These are phyloP conservation scores for Leccinellum rugosiceps DNA, from an alignment of 768 basidiomycete species.

Conservation along the genomic window DNA sequence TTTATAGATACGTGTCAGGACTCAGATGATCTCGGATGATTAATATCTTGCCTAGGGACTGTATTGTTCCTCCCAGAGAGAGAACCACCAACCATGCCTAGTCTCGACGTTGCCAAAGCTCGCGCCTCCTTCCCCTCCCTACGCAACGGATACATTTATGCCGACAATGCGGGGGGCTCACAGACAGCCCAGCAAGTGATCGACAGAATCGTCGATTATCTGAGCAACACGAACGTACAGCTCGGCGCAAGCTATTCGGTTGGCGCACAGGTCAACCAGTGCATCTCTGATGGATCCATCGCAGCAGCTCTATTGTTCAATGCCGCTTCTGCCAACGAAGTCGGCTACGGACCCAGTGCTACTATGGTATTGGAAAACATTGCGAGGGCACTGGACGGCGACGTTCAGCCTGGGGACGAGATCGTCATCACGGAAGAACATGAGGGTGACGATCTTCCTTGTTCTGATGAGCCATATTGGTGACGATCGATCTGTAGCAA, in stretches of 20 bases:
- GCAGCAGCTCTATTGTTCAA: conserved; percentile 61
- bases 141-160: conserved; percentile 58
- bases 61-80: neutral
- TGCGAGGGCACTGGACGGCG: conserved; percentile 54
- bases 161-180: conserved; percentile 77
- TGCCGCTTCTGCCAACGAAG: conserved; percentile 57
- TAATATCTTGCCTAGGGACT: neutral
- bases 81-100: conserved; percentile 13
- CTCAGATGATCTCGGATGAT: conserved; percentile 6
- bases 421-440: conserved; percentile 79
- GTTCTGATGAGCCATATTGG: neutral
- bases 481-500: conserved; percentile 43
- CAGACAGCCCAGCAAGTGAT: conserved; percentile 55
- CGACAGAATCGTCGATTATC: conserved; percentile 62
- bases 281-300: conserved; percentile 47
- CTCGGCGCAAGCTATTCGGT: conserved; percentile 68
- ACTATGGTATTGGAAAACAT: conserved; percentile 71
- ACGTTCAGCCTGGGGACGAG: conserved; percentile 60
- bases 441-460: conserved; percentile 50
- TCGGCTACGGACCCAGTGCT: conserved; percentile 65
- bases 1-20: no score
- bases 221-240: conserved; percentile 70
- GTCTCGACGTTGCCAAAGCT: conserved; percentile 47
- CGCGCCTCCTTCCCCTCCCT: conserved; percentile 65
- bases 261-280: conserved; percentile 49